These are phyloP conservation scores for Xylariaceae sp. DNA, from an alignment of 2,329 filamentous ascomycete species.

Conservation along the genomic window DNA sequence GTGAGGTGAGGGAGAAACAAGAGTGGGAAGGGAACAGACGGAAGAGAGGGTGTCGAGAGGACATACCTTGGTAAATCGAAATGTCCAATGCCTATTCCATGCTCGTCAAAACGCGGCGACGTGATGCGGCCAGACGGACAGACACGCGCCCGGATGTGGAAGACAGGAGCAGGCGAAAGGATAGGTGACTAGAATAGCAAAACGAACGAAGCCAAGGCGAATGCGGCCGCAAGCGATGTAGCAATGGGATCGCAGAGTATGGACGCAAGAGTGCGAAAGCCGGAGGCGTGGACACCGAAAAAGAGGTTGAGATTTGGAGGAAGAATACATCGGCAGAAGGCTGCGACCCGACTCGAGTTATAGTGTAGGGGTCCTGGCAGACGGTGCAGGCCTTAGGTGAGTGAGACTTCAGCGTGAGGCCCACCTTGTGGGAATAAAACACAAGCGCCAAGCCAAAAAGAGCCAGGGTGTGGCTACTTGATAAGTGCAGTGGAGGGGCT, in stretches of 20 bases:
- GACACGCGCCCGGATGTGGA: constrained; percentile 1
- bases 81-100: not conserved
- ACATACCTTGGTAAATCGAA: constrained; percentile 11
- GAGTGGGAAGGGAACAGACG: not conserved
- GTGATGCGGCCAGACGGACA: not conserved
- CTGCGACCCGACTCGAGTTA: constrained; percentile 21
- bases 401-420: constrained; percentile 16
- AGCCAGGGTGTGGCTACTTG: constrained; percentile 15
- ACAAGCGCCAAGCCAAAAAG: constrained; percentile 14
- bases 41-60: not conserved
- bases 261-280: constrained; percentile 4
- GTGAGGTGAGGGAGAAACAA: not conserved
- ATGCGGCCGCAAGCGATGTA: not conserved
- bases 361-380: constrained; percentile 12
- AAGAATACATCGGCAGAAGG: constrained; percentile 18
- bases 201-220: constrained; percentile 7
- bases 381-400: constrained; percentile 5
- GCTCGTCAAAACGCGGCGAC: not conserved
- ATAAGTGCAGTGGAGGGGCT: constrained; percentile 11
- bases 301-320: constrained; percentile 11
- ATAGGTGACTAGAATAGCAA: not conserved
- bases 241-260: constrained; percentile 10
- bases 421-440: constrained; percentile 14
- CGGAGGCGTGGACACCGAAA: constrained; percentile 3
- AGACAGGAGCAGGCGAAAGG: constrained; percentile 1